Percentiles rank a stretch among this genome's conserved stretches.
phyloP scores from a whole-genome alignment of 2,329 filamentous ascomycete genomes.

The Trichoderma polysporum region DNA sequence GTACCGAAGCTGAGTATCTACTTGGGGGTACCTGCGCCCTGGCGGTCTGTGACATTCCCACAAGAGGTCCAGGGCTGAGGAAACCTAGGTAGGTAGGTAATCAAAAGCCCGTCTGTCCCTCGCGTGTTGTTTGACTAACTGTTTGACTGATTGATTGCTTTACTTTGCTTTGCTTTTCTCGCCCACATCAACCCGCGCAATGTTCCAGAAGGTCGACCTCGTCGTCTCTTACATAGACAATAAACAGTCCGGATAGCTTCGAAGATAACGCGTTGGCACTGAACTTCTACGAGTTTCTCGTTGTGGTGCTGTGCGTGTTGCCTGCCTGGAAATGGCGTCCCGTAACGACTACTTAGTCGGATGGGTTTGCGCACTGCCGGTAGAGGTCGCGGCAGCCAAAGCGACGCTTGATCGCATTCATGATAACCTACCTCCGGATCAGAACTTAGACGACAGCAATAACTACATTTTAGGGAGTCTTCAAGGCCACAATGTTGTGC shows the following conservation, averaged over 20 bases:
- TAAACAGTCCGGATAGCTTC: neutral
- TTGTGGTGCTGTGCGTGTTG: neutral
- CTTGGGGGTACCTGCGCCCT: neutral
- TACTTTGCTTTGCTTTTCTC: neutral
- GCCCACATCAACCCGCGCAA: neutral
- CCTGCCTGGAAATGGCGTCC: constrained; percentile 1
- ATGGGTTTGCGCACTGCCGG: constrained; percentile 8
- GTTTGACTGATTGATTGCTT: neutral
- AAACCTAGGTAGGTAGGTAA: neutral
- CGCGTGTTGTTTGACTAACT: neutral
- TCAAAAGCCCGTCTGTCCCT: neutral
- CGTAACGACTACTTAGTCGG: constrained; percentile 1
- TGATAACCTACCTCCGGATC: neutral
- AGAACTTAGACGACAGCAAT: neutral
- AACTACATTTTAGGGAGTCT: constrained; percentile 2
- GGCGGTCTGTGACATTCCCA: neutral
- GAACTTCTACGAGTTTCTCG: neutral
- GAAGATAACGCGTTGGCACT: neutral
- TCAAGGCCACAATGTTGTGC: constrained; percentile 8
- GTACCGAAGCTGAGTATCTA: neutral
- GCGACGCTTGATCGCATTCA: constrained; percentile 1
- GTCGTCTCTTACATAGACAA: neutral
- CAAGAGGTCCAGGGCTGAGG: neutral
- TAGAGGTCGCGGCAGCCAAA: constrained; percentile 10
- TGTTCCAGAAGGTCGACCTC: neutral